Evolutionary conservation across 805 yeast species (phyloP).

Genomic region (Wickerhamiella brachini): DNA sequence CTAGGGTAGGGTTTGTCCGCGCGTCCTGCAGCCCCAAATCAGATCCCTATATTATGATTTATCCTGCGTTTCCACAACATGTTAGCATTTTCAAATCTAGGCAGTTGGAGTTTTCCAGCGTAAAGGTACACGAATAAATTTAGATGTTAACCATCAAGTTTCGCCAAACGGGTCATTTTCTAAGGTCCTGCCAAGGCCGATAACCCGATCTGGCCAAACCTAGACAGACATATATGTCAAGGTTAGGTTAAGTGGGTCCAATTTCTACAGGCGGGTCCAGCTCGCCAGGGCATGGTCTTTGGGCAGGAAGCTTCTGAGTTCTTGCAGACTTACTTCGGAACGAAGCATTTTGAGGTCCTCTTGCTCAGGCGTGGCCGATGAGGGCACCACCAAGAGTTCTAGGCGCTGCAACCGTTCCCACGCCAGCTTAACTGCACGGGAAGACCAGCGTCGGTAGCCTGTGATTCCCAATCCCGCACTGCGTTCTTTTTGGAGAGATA

Average conservation of each 20-base stretch:
- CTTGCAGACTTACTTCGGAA: slow-evolving; percentile 25
- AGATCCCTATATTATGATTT: neutral
- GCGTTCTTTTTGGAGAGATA: slow-evolving; percentile 29
- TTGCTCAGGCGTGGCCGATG: slow-evolving; percentile 31
- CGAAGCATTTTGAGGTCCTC: slow-evolving; percentile 23
- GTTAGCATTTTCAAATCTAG: neutral
- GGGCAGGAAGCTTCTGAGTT: slow-evolving; percentile 22
- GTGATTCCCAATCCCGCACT: slow-evolving; percentile 29
- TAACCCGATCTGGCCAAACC: too few relatives aligned
- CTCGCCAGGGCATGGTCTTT: slow-evolving; percentile 28
- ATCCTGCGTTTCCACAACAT: neutral
- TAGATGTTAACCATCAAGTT: neutral
- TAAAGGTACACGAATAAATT: too few relatives aligned
- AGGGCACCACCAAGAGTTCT: slow-evolving; percentile 33
- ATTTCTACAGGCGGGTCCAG: slow-evolving; percentile 25
- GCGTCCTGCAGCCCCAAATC: neutral
- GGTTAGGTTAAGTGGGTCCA: neutral
- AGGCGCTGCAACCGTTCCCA: slow-evolving; percentile 60
- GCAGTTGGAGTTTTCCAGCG: too few relatives aligned
- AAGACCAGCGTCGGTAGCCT: slow-evolving; percentile 43
- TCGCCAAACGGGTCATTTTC: neutral
- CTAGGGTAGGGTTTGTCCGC: neutral
- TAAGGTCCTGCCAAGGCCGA: too few relatives aligned
- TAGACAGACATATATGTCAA: too few relatives aligned
- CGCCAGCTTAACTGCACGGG: slow-evolving; percentile 44